Percentiles rank a stretch among this genome's conserved stretches.
Conservation (phyloP, 2,329 filamentous ascomycete genomes). For the Penicillium sp. region DNA sequence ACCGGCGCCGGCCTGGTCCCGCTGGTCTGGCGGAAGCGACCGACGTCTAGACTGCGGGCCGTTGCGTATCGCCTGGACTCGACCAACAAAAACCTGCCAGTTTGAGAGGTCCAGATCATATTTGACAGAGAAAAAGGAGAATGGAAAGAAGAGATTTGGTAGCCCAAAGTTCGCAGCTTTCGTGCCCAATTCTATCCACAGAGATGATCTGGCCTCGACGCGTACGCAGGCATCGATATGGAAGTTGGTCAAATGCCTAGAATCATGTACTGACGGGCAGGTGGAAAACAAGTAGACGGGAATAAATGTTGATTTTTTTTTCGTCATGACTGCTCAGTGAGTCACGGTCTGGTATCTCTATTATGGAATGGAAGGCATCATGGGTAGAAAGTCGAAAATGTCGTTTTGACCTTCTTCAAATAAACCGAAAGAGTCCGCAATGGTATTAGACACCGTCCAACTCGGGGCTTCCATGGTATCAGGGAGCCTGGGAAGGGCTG, state of each 20-base stretch:
- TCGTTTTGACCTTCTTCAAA: conserved; percentile 35
- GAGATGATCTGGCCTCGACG: no score
- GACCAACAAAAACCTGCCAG: background rate
- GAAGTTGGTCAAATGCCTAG: no score
- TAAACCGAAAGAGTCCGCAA: conserved; percentile 33
- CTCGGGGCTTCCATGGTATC: conserved; percentile 31
- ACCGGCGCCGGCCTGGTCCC: conserved; percentile 21
- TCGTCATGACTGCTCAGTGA: no score
- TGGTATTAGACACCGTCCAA: conserved; percentile 33
- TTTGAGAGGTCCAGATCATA: no score
- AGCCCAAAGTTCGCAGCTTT: no score
- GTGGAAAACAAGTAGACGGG: no score
- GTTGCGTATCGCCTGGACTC: conserved; percentile 2
- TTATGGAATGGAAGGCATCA: conserved; percentile 28
- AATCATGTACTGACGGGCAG: no score
- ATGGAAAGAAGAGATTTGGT: no score
- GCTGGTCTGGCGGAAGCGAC: conserved; percentile 7
- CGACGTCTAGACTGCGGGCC: conserved; percentile 9
- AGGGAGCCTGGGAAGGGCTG: conserved; percentile 21
- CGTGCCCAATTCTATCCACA: no score
- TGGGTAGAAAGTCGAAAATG: conserved; percentile 33
- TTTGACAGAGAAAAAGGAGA: no score
- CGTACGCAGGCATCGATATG: no score
- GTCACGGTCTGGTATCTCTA: conserved; percentile 1
- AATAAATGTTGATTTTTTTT: no score